Base-by-base conservation (phyloP, 176 grass and related monocot species). In the Oryza officinalis region DNA sequence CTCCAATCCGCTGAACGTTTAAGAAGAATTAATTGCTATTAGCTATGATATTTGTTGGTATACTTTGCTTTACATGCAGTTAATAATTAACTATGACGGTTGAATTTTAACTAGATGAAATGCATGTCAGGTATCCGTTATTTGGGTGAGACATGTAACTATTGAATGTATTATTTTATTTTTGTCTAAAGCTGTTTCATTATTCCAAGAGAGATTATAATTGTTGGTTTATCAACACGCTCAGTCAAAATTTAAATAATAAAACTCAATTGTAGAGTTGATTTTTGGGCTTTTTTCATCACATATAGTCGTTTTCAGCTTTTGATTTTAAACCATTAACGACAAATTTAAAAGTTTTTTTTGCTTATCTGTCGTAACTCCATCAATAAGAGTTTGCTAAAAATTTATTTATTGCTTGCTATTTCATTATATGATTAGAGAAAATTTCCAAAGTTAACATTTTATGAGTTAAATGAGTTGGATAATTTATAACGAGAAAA, bases 91-190 rank as follows among this genome's bases (percentile, higher is more conserved):
- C 14, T 20, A 57, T 6, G 47, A 2, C 37, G 26, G 4, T 3
- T 9, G 3, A 74, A 41, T 81, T 31, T 75, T 17, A 68, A 57
- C 49, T 59, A 59, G 25, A 71, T 31, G 44, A 15, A 23, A 28
- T 27, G 5, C 35, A 12, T 22, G 15, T 37, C 17, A 54, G 0
- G 49, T 22, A 25, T 22, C 61, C 6, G 13, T 75, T 87, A 76
- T 69, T 69, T 81, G 35, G 64, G 47, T 14, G 49, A 22, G 30
- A 84, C 80, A 67, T 7, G 15, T 50, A n/a, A 8, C 12, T 80
- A 32, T 73, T 27, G 33, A 35, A 35, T 14, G 15, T 3, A 61
- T 5, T 17, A 35, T 4, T 63, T 68, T 59, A 11, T 49, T 13
- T 13, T 13, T 46, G 13, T 3, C 12, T 46, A 4, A 10, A 49